These are phyloP conservation scores for Solidago caesia DNA, from an alignment of 129 eudicot species.

Conservation along the genomic window DNA sequence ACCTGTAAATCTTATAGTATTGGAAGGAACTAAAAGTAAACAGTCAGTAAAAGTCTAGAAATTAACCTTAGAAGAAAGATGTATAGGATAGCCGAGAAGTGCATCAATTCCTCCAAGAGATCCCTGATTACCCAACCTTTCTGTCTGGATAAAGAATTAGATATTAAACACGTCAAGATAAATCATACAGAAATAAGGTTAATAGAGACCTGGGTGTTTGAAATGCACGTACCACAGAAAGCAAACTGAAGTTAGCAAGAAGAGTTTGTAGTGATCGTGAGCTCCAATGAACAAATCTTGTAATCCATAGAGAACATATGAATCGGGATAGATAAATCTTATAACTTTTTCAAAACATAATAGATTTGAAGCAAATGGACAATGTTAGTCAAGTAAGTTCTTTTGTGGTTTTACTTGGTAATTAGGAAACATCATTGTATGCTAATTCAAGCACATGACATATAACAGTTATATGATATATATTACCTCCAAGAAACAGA, in stretches of 20 bases:
- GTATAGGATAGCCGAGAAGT: no score
- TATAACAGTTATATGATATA: neutral
- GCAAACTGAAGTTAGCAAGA: slow-evolving; percentile 66
- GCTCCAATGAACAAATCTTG: slow-evolving; percentile 41
- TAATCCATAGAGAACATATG: slow-evolving; percentile 18
- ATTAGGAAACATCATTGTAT: neutral
- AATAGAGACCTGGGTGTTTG: neutral
- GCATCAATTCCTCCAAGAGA: slow-evolving; percentile 85
- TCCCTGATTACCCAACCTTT: slow-evolving; percentile 76
- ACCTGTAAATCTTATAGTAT: neutral
- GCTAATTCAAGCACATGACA: neutral
- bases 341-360: neutral
- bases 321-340: neutral
- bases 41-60: neutral
- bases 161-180: slow-evolving; percentile 6
- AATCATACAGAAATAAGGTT: slow-evolving; percentile 8
- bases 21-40: slow-evolving; percentile 3
- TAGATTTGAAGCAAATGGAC: neutral
- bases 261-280: slow-evolving; percentile 57
- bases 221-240: slow-evolving; percentile 51
- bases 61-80: no score
- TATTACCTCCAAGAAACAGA: neutral
- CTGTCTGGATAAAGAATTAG: slow-evolving; percentile 48
- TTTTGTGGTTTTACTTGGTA: neutral
- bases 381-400: neutral